A percentile compares a stretch with the other conserved stretches of the same genome.
These are phyloP conservation scores for Cladosporium sp. DNA, from an alignment of 2,329 filamentous ascomycete species.

Conservation along the genomic window DNA sequence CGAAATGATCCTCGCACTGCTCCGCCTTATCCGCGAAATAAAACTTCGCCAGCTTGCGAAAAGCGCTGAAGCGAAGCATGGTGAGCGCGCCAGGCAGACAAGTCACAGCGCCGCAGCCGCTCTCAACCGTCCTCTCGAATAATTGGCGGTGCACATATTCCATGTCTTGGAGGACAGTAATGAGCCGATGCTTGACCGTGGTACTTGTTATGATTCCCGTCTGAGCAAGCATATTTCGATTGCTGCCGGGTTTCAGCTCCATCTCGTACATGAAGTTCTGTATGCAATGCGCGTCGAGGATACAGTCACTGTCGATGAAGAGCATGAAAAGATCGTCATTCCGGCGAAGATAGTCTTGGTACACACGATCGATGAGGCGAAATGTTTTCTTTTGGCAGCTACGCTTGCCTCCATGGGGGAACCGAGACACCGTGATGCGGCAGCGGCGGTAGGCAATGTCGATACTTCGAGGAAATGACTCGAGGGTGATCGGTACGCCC, in stretches of 20 bases:
- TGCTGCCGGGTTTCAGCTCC: constrained; percentile 90
- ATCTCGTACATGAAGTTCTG: constrained; percentile 99
- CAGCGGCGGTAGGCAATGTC: constrained; percentile 78
- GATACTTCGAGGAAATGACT: constrained; percentile 80
- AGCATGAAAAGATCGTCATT: constrained; percentile 93
- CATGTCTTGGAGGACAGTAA: constrained; percentile 93
- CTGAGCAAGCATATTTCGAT: constrained; percentile 92
- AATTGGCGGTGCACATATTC: constrained; percentile 96
- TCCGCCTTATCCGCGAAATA: constrained; percentile 97
- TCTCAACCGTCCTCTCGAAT: constrained; percentile 92
- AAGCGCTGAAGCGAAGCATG: constrained; percentile 91
- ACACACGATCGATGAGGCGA: constrained; percentile 87
- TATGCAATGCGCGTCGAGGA: constrained; percentile 81
- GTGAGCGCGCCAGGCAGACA: constrained; percentile 93
- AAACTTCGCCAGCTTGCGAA: constrained; percentile 93
- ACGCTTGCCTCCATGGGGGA: constrained; percentile 87
- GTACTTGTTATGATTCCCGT: constrained; percentile 95
- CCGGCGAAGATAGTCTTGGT: constrained; percentile 74
- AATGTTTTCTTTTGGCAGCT: constrained; percentile 92
- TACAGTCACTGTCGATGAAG: constrained; percentile 97
- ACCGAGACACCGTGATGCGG: constrained; percentile 83
- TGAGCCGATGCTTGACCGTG: constrained; percentile 77
- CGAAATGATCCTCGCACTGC: constrained; percentile 90
- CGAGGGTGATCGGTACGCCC: constrained; percentile 69
- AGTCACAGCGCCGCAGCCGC: constrained; percentile 86